Conservation (phyloP, 495 filamentous ascomycete species). For the Peziza echinospora region DNA sequence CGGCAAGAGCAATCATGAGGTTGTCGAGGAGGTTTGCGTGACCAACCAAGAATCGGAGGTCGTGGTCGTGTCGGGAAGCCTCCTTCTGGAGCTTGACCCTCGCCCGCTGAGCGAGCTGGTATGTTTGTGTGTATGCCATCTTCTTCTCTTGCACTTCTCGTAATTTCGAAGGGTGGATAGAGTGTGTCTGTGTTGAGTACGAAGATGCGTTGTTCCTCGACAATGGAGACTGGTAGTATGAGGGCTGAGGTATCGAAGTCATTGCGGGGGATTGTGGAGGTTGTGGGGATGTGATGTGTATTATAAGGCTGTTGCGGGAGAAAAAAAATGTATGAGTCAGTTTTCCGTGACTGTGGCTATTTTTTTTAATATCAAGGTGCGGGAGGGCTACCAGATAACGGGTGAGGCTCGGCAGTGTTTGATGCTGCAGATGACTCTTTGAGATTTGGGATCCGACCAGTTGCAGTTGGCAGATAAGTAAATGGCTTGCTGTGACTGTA, state of each 20-base stretch:
- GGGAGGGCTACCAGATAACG: neutral
- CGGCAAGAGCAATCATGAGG: conserved; percentile 83
- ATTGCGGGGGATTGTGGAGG: no score
- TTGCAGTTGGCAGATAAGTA: no score
- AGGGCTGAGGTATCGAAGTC: neutral
- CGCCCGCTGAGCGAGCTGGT: conserved; percentile 91
- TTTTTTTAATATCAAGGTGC: neutral
- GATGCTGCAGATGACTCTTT: neutral
- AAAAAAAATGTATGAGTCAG: neutral
- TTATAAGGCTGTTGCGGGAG: neutral
- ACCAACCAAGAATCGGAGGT: conserved; percentile 78
- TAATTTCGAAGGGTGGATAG: neutral
- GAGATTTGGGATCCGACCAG: no score
- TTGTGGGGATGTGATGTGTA: neutral
- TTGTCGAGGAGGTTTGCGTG: conserved; percentile 96
- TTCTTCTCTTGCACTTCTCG: conserved; percentile 27
- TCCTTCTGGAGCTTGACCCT: conserved; percentile 84
- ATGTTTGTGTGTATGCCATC: conserved; percentile 95
- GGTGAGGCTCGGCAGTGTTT: neutral
- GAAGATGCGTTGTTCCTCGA: neutral
- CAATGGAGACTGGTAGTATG: neutral
- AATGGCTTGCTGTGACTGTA: no score
- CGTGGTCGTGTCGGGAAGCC: conserved; percentile 74
- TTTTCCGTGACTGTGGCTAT: no score
- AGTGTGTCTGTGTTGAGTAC: neutral